phyloP scores from a whole-genome alignment of 2,329 filamentous ascomycete genomes.

The Coniochaeta prunicola region DNA sequence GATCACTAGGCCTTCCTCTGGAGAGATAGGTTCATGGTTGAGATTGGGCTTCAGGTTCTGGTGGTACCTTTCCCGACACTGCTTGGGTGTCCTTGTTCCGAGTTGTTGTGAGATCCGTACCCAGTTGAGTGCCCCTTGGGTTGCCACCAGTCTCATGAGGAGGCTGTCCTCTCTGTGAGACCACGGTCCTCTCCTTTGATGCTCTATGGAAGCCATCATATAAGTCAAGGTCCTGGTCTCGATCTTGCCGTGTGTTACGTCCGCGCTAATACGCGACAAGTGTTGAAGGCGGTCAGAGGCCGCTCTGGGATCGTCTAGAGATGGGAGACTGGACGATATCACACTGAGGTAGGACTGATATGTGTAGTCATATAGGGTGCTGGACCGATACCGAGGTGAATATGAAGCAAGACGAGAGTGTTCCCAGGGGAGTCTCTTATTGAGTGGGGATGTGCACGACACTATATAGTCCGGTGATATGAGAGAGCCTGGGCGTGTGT shows the following conservation, averaged over 20 bases:
- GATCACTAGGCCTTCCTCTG: constrained; percentile 65
- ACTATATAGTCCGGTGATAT: neutral
- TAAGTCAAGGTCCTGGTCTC: neutral
- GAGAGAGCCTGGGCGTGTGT: neutral
- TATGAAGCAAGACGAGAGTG: neutral
- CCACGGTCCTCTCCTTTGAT: constrained; percentile 57
- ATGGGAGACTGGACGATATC: neutral
- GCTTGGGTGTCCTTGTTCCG: constrained; percentile 76
- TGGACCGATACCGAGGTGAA: neutral
- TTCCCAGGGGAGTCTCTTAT: neutral
- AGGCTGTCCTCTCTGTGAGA: constrained; percentile 62
- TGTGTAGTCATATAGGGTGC: neutral
- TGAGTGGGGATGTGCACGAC: neutral
- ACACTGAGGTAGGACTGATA: neutral
- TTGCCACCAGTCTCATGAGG: constrained; percentile 58
- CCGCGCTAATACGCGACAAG: neutral
- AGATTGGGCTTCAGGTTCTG: constrained; percentile 80
- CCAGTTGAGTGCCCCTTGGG: constrained; percentile 76
- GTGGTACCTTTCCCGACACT: constrained; percentile 89
- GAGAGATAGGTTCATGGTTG: constrained; percentile 66
- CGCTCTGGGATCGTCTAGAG: neutral
- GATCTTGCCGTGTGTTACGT: neutral
- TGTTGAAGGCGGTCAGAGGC: neutral
- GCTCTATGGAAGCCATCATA: constrained; percentile 1
- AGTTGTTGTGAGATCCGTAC: constrained; percentile 75